phyloP scores from a whole-genome alignment of 495 filamentous ascomycete species.

The Neurospora sp. region DNA sequence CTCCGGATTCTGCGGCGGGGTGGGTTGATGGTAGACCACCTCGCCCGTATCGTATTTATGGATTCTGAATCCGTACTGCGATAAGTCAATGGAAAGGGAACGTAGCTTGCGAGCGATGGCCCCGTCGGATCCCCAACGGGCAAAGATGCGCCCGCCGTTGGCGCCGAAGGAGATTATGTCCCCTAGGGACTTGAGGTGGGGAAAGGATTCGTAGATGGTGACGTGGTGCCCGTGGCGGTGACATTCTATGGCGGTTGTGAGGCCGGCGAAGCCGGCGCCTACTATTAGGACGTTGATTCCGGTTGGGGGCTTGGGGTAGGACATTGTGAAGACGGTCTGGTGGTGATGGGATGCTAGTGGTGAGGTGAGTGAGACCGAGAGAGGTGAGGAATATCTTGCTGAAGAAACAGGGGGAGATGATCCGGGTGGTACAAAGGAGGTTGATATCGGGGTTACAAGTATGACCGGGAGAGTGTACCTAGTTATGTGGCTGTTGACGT shows the following conservation, averaged over 20 bases:
- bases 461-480: no score
- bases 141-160: slow-evolving; percentile 48
- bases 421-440: no score
- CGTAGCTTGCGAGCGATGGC: slow-evolving; percentile 36
- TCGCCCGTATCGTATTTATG: slow-evolving; percentile 54
- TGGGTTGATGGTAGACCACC: slow-evolving; percentile 45
- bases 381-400: no score
- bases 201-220: slow-evolving; percentile 49
- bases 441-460: no score
- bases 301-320: slow-evolving; percentile 5
- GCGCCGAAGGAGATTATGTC: slow-evolving; percentile 57
- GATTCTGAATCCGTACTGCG: slow-evolving; percentile 46
- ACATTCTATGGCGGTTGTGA: slow-evolving; percentile 53
- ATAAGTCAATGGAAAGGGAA: slow-evolving; percentile 41
- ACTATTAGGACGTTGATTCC: slow-evolving; percentile 49
- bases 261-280: slow-evolving; percentile 49
- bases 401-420: no score
- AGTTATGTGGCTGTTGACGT: no score
- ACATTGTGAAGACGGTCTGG: neutral
- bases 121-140: slow-evolving; percentile 38
- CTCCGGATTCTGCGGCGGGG: slow-evolving; percentile 32
- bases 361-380: no score
- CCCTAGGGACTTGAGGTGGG: slow-evolving; percentile 47
- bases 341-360: no score
- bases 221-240: slow-evolving; percentile 51